These are phyloP conservation scores for Ramaria sp. DNA, from an alignment of 768 basidiomycete genomes.

Conservation along the genomic window DNA sequence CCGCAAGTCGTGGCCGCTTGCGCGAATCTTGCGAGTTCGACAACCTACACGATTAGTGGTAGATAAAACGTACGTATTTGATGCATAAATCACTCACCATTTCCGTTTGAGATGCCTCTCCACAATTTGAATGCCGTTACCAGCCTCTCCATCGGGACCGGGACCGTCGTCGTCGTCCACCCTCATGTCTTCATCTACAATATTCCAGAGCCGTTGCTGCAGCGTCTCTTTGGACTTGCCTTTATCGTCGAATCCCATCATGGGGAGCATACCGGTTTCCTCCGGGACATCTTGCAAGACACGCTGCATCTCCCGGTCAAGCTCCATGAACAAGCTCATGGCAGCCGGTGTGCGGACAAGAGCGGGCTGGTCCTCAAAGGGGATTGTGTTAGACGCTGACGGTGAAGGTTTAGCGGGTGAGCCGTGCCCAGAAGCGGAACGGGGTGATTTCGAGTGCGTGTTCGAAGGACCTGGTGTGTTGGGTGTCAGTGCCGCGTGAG, in stretches of 20 bases:
- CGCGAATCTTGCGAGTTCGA: slow-evolving; percentile 25
- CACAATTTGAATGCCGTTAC: slow-evolving; percentile 14
- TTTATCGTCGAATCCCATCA: not conserved
- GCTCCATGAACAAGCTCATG: slow-evolving; percentile 57
- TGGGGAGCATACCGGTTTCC: not conserved
- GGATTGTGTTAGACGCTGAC: slow-evolving; percentile 24
- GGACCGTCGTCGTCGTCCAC: not conserved
- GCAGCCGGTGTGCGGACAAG: slow-evolving; percentile 59
- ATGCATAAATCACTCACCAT: slow-evolving; percentile 27
- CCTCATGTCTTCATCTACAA: not conserved
- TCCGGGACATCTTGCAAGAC: not conserved
- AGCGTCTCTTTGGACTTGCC: slow-evolving; percentile 3
- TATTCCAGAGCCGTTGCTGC: not conserved
- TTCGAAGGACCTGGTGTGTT: slow-evolving; percentile 6
- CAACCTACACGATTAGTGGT: not conserved
- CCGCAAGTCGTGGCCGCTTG: slow-evolving; percentile 38
- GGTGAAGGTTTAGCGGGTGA: slow-evolving; percentile 15
- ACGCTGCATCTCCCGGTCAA: slow-evolving; percentile 43
- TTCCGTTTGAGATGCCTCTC: slow-evolving; percentile 50
- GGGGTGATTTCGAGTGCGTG: not conserved
- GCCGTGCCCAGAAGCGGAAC: slow-evolving; percentile 2
- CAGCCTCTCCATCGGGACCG: not conserved
- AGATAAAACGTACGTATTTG: not conserved
- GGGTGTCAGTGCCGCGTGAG: not conserved
- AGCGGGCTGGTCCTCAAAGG: slow-evolving; percentile 59